Conservation (phyloP, 2,329 filamentous ascomycete species). For the Colletotrichum godetiae region DNA sequence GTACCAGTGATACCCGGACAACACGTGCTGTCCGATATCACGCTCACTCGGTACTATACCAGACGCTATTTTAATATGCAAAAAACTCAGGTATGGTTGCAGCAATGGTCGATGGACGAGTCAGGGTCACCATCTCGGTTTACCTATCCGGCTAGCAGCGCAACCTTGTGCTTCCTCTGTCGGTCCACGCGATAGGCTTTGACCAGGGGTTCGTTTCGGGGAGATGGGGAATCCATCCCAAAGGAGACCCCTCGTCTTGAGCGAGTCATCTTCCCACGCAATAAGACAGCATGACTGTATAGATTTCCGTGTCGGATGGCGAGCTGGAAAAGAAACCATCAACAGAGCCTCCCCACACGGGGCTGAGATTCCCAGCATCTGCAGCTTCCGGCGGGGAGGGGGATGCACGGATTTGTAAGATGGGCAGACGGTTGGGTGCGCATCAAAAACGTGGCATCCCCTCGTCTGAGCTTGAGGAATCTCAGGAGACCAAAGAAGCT, state of each 20-base stretch:
- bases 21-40: conserved; percentile 8
- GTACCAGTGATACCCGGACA: neutral
- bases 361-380: conserved; percentile 1
- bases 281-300: conserved; percentile 2
- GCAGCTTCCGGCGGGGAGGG: neutral
- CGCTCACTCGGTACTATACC: neutral
- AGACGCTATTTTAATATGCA: conserved; percentile 25
- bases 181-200: neutral
- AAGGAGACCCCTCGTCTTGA: neutral
- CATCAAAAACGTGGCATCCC: conserved; percentile 24
- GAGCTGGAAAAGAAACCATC: conserved; percentile 6
- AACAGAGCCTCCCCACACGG: conserved; percentile 13
- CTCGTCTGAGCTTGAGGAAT: neutral
- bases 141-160: conserved; percentile 20
- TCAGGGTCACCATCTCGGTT: conserved; percentile 8
- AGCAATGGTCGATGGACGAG: conserved; percentile 18
- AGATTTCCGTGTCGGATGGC: conserved; percentile 15
- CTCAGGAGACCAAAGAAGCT: neutral
- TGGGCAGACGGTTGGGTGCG: neutral
- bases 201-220: conserved; percentile 33
- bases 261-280: conserved; percentile 21
- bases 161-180: conserved; percentile 2
- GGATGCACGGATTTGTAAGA: neutral
- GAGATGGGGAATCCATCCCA: conserved; percentile 15
- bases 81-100: conserved; percentile 4